Conservation (phyloP, 2,329 filamentous ascomycete genomes). For the Xylariaceae sp. region DNA sequence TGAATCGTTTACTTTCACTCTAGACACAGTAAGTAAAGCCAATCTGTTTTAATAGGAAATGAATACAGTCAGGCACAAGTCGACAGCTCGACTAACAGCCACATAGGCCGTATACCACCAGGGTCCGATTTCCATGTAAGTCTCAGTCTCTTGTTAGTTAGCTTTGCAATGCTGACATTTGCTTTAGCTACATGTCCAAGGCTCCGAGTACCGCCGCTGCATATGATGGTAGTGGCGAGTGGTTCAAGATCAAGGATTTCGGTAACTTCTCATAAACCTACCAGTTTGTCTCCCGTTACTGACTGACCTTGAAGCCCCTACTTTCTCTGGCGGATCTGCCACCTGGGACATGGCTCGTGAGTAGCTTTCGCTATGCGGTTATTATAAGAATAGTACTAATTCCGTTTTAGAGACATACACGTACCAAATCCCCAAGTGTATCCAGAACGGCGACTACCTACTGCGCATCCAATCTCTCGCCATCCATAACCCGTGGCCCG, state of each 20-base stretch:
- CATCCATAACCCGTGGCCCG: constrained; percentile 60
- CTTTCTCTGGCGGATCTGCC: constrained; percentile 42
- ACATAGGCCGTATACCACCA: constrained; percentile 49
- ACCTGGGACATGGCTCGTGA: constrained; percentile 43
- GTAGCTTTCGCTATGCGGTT: constrained; percentile 15
- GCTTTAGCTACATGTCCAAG: constrained; percentile 48
- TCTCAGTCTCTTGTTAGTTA: not conserved
- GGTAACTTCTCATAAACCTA: constrained; percentile 26
- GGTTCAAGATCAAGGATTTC: constrained; percentile 52
- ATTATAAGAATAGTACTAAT: constrained; percentile 5
- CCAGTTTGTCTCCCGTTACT: not conserved
- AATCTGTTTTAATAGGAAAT: not conserved
- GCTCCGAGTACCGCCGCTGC: constrained; percentile 43
- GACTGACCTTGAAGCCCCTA: constrained; percentile 35
- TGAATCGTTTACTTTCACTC: constrained; percentile 46
- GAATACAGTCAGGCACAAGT: not conserved
- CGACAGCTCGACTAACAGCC: not conserved
- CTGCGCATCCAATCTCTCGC: constrained; percentile 65
- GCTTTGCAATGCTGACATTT: not conserved
- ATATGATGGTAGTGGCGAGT: constrained; percentile 48
- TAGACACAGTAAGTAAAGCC: constrained; percentile 40
- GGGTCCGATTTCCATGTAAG: constrained; percentile 47
- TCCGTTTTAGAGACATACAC: constrained; percentile 40
- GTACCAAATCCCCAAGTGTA: constrained; percentile 54
- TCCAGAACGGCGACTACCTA: constrained; percentile 64